These are phyloP conservation scores for Cladobotryum mycophilum DNA, from an alignment of 2,329 filamentous ascomycete species.

Conservation along the genomic window DNA sequence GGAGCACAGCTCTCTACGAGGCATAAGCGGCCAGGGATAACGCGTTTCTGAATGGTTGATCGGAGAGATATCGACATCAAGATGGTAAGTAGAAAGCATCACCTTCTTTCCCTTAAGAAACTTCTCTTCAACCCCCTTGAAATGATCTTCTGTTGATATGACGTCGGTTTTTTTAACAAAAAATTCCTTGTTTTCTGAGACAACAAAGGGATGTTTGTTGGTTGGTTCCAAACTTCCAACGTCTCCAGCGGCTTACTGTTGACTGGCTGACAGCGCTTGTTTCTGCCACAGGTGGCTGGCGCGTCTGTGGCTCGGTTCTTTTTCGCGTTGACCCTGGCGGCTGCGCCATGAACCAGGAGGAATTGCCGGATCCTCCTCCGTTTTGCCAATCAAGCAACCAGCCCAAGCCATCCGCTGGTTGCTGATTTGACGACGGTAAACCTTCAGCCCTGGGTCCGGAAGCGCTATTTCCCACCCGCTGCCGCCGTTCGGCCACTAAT, in stretches of 20 bases:
- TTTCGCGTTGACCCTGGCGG: neutral
- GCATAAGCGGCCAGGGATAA: neutral
- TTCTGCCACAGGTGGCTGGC: slow-evolving; percentile 8
- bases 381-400: slow-evolving; percentile 2
- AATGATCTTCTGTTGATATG: no score
- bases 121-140: no score
- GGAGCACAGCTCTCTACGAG: neutral
- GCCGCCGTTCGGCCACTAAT: slow-evolving; percentile 6
- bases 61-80: neutral
- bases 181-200: neutral
- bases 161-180: neutral
- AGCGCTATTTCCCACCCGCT: slow-evolving; percentile 2
- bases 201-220: slow-evolving; percentile 3
- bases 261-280: slow-evolving; percentile 5
- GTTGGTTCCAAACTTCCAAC: neutral
- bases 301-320: neutral
- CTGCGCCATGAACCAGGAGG: neutral
- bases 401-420: neutral
- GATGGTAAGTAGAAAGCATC: neutral
- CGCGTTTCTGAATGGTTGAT: no score
- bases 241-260: slow-evolving; percentile 3
- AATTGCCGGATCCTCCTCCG: neutral
- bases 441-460: slow-evolving; percentile 2
- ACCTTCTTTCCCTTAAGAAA: no score
- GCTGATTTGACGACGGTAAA: no score